Base-by-base conservation (phyloP, 805 yeast genomes). In the Kregervanrija delftensis region DNA sequence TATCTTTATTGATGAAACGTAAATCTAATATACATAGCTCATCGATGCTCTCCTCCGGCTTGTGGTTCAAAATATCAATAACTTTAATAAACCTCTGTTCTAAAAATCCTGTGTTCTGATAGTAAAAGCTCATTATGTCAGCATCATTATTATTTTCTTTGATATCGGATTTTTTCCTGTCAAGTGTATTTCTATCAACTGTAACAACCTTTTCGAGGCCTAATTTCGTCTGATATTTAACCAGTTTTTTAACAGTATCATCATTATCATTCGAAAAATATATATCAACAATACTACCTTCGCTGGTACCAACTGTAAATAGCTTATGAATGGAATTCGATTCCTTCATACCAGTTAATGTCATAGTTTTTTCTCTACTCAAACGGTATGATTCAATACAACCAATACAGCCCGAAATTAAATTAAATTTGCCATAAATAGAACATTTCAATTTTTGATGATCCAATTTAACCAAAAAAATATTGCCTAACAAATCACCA, bases 401-500 rank as follows among this genome's bases (percentile, higher is more conserved):
- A 11, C 47, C 44, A 2, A 50, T 41, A 11, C 48, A 11, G 2
- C 56, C 48, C 16, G 38, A 22, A 2, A 22, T 16, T 3, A 46
- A 16, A 28, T 52, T 49, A 32, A 40, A 42, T 13, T 22, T 33
- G 4, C 45, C 28, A 12, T 33, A 14, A 22, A 49, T 17, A 14
- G 35, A 13, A 15, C 10, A n/a, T 14, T 14, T 33, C 13, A 39
- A 28, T 15, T 14, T 31, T 4, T 8, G 38, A 11, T 43, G 35
- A 16, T 17, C 16, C 6, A 48, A 12, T 16, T 42, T 47, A 12
- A 45, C 33, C 8, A 55, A 32, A 15, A 48, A 52, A 2, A 58
- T 11, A 37, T 59, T 59, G 2, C 64, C 64, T 13, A 54, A 37
- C 5, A 52, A 5, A 45, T 59, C 64, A 22, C 61, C 59, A 16